A percentile compares a stretch with the other conserved stretches of the same genome.
These are phyloP conservation scores for Penicillium sp. DNA, from an alignment of 2,329 filamentous ascomycete species.

Conservation along the genomic window DNA sequence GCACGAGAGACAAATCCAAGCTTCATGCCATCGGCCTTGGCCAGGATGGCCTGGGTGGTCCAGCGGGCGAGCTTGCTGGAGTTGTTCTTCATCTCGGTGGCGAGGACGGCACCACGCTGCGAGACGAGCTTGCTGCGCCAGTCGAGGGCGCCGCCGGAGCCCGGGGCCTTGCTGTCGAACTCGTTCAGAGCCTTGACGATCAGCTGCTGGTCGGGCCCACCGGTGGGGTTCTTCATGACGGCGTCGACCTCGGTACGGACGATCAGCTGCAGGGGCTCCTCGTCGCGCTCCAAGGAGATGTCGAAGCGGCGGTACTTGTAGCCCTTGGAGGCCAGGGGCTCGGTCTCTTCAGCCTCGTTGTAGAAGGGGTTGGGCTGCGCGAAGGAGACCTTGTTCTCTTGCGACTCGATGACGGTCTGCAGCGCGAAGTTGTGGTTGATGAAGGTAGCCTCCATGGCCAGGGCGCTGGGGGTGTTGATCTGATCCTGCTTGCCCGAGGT, in stretches of 20 bases:
- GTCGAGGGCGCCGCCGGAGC: conserved; percentile 89
- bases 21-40: conserved; percentile 98
- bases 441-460: conserved; percentile 96
- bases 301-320: conserved; percentile 99
- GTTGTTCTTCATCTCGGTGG: conserved; percentile 99
- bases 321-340: conserved; percentile 89
- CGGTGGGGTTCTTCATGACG: conserved; percentile 90
- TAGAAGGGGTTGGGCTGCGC: conserved; percentile 94
- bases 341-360: conserved; percentile 86
- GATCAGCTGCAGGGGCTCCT: conserved; percentile 87
- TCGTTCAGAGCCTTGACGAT: conserved; percentile 97
- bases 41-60: conserved; percentile 95
- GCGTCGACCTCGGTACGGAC: conserved; percentile 95
- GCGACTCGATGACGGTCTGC: conserved; percentile 84
- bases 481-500: conserved; percentile 70
- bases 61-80: conserved; percentile 96
- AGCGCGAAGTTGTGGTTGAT: conserved; percentile 99
- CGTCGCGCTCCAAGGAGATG: conserved; percentile 82
- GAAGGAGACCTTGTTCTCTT: conserved; percentile 77
- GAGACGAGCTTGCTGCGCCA: conserved; percentile 93
- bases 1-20: conserved; percentile 94
- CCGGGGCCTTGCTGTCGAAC: conserved; percentile 97
- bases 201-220: conserved; percentile 84
- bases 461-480: conserved; percentile 88
- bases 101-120: conserved; percentile 93